Evolutionary conservation across 306 rosid genomes (phyloP).

Genomic region (Trifolium subterraneum): DNA sequence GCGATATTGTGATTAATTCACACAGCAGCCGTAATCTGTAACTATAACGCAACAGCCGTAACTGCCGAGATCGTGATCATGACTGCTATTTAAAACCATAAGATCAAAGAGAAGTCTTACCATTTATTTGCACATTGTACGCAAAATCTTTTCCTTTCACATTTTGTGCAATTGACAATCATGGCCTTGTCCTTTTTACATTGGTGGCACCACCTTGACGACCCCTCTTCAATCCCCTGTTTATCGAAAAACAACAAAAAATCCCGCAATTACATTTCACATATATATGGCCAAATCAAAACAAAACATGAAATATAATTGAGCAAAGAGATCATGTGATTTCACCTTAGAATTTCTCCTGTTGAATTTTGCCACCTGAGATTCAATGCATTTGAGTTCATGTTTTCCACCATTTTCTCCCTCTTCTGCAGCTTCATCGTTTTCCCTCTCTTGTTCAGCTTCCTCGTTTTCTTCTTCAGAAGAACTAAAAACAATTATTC

Average conservation of each 20-base stretch:
- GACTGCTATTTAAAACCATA: too few species aligned
- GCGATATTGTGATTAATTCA: too few species aligned
- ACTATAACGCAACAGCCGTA: too few species aligned
- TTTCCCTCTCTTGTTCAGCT: too few species aligned
- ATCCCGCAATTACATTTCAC: not conserved
- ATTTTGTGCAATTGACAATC: conserved; percentile 60
- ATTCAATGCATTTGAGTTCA: too few species aligned
- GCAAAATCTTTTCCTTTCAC: conserved; percentile 67
- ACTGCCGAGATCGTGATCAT: too few species aligned
- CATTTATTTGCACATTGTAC: conserved; percentile 57
- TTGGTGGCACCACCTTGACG: conserved; percentile 90
- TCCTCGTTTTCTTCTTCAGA: too few species aligned
- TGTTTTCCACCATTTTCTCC: too few species aligned
- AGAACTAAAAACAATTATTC: too few species aligned
- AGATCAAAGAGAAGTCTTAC: conserved; percentile 41
- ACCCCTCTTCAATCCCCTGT: conserved; percentile 53
- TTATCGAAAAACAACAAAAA: conserved; percentile 22
- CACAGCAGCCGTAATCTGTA: too few species aligned
- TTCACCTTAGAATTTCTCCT: not conserved
- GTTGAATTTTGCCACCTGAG: too few species aligned
- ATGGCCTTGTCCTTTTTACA: conserved; percentile 83
- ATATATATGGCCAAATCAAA: not conserved
- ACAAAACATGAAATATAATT: not conserved
- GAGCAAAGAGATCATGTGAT: conserved; percentile 15
- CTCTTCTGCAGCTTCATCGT: too few species aligned